These are phyloP conservation scores for Candida arabinofermentans DNA, from an alignment of 805 yeast species.

Conservation along the genomic window DNA sequence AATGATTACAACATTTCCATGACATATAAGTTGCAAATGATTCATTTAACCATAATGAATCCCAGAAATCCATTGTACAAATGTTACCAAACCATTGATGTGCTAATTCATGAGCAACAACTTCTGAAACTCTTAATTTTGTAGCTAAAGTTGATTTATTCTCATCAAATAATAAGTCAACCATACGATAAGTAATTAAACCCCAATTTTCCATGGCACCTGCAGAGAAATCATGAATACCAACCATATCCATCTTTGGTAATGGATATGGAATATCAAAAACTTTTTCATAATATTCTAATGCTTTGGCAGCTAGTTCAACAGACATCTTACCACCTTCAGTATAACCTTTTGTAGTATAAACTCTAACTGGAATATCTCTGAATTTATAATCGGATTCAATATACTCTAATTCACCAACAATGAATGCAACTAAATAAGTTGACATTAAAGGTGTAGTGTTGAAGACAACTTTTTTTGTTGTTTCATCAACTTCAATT, in stretches of 20 bases:
- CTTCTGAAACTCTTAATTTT: conserved; percentile 75
- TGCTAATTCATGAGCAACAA: conserved; percentile 84
- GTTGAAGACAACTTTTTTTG: conserved; percentile 36
- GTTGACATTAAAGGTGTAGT: conserved; percentile 53
- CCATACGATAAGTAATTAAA: conserved; percentile 63
- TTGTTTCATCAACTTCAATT: conserved; percentile 10
- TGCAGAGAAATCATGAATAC: conserved; percentile 74
- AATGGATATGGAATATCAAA: conserved; percentile 64
- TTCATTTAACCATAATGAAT: conserved; percentile 85
- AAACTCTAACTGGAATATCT: conserved; percentile 49
- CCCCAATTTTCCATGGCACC: conserved; percentile 96
- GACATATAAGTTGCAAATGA: conserved; percentile 90
- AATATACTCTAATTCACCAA: conserved; percentile 53
- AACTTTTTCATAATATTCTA: conserved; percentile 47
- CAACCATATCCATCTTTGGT: conserved; percentile 79
- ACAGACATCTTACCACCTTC: conserved; percentile 45
- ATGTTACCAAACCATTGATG: conserved; percentile 93
- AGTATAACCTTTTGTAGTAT: conserved; percentile 48
- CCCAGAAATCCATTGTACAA: conserved; percentile 94
- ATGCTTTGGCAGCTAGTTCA: conserved; percentile 47
- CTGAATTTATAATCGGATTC: conserved; percentile 43
- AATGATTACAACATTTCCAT: conserved; percentile 61
- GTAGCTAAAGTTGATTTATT: conserved; percentile 44
- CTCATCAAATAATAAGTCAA: conserved; percentile 48
- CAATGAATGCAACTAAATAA: conserved; percentile 54